Evolutionary conservation across 495 filamentous ascomycete species (phyloP).

Genomic region (Cryomyces minteri): DNA sequence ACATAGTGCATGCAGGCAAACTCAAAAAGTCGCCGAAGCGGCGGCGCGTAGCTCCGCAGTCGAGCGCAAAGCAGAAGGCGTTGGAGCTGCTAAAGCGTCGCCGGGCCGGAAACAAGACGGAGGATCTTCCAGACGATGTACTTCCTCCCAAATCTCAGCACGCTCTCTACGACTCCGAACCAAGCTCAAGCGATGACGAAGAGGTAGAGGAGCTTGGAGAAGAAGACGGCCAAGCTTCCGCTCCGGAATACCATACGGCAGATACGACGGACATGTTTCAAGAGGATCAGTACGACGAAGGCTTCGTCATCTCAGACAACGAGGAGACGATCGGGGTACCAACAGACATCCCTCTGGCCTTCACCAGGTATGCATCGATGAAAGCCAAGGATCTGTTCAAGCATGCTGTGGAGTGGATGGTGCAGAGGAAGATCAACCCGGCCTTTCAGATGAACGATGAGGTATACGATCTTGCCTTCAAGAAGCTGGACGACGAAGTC

Average conservation of each 20-base stretch:
- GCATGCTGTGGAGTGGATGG: constrained; percentile 66
- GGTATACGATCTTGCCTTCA: constrained; percentile 53
- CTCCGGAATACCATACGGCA: not conserved
- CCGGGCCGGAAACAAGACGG: constrained; percentile 6
- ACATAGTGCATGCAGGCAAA: not conserved
- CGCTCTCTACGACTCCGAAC: constrained; percentile 1
- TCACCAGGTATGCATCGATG: constrained; percentile 44
- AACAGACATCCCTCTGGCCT: constrained; percentile 42
- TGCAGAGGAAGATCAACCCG: constrained; percentile 59
- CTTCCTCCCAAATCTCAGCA: not conserved
- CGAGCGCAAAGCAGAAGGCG: constrained; percentile 10
- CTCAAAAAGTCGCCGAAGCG: not conserved
- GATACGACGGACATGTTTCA: constrained; percentile 14
- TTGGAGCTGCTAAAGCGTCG: constrained; percentile 15
- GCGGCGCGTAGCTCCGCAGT: not conserved
- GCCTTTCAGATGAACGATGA: constrained; percentile 44
- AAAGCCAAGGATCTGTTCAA: constrained; percentile 62
- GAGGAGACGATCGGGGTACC: constrained; percentile 45
- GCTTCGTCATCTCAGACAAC: constrained; percentile 50
- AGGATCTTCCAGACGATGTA: not conserved
- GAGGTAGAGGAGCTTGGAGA: constrained; percentile 3
- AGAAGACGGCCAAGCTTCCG: not conserved
- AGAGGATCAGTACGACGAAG: constrained; percentile 43
- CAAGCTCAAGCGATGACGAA: constrained; percentile 3
- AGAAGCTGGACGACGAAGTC: constrained; percentile 57